Conservation (phyloP, 768 basidiomycete species). For the Pleurotus eryngii region DNA sequence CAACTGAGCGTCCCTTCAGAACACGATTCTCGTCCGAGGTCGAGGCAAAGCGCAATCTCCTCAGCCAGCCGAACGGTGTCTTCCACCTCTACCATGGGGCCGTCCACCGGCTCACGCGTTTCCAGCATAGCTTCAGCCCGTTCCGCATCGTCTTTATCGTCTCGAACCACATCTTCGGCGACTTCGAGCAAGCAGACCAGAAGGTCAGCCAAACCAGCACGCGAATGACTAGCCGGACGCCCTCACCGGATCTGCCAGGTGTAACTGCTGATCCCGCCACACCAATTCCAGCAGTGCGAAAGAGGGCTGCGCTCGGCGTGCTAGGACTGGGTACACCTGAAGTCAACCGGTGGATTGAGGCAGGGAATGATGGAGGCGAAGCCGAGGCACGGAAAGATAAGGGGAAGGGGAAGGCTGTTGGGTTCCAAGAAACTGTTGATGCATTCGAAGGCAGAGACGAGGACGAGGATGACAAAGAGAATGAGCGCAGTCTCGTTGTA, state of each 20-base stretch:
- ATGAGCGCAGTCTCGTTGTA: constrained; percentile 40
- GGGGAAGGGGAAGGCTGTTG: constrained; percentile 42
- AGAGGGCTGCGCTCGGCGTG: constrained; percentile 21
- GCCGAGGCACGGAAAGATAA: constrained; percentile 21
- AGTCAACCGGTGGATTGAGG: constrained; percentile 47
- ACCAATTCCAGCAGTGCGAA: constrained; percentile 26
- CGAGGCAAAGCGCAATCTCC: background rate
- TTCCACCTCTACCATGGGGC: background rate
- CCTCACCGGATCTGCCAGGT: constrained; percentile 41
- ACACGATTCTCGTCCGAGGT: background rate
- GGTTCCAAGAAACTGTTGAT: constrained; percentile 35
- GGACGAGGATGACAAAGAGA: constrained; percentile 13
- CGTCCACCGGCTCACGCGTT: background rate
- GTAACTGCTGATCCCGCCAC: constrained; percentile 29
- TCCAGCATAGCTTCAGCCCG: background rate
- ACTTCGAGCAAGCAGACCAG: background rate
- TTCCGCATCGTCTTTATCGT: background rate
- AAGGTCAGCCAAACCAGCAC: background rate
- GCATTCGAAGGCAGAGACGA: constrained; percentile 27
- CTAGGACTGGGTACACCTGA: constrained; percentile 53
- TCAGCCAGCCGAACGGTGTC: background rate
- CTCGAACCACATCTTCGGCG: background rate
- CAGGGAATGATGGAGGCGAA: constrained; percentile 29
- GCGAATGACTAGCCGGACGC: constrained; percentile 27
- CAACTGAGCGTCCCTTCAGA: background rate